Base-by-base conservation (phyloP, 805 yeast genomes). In the Ogataea siamensis region DNA sequence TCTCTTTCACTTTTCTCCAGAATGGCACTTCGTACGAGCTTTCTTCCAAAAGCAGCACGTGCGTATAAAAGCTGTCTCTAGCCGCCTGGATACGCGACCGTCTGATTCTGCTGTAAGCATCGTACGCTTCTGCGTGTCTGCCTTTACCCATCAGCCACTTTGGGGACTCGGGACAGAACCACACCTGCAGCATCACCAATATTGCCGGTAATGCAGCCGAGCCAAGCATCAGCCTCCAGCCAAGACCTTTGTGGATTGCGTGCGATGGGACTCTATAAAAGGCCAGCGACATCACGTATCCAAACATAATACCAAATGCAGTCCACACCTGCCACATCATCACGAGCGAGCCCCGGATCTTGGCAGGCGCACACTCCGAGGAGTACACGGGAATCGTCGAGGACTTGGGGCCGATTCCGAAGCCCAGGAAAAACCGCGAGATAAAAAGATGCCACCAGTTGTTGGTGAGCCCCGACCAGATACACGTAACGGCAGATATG, bases 311-410 rank as follows among this genome's bases (percentile, higher is more conserved):
- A 56, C 88, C 88, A 48, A 78, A 76, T 5, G 87, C 87, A 4
- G 87, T 80, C 68, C 78, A 80, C 47, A 80, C 68, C 59, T 80
- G 87, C 87, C 87, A 81, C 63, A 77, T 69, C 86, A 80, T 79
- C 25, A 80, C 82, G 39, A 80, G 61, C 4, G 83, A 70, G 45
- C 88, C 88, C 62, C 88, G 67, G 42, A 78, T 73, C 25, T 67
- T 66, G 30, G 74, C 72, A 8, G 85, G 84, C 7, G 80, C 66
- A 58, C 82, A 77, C 53, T 80, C 85, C 16, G 83, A 79, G 29
- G 81, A 69, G 50, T 79, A 81, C 13, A 82, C 83, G 12, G 86
- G 85, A 24, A 80, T 82, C 14, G 87, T 81, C 12, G 85, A 80
- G 12, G 80, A 71, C 54, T 80, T 79, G 34, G 83, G 82, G 46